Evolutionary conservation across 129 eudicot species (phyloP), one percentile per base, ranked within the genome.

Genomic region (Pulicaria dysenterica): DNA sequence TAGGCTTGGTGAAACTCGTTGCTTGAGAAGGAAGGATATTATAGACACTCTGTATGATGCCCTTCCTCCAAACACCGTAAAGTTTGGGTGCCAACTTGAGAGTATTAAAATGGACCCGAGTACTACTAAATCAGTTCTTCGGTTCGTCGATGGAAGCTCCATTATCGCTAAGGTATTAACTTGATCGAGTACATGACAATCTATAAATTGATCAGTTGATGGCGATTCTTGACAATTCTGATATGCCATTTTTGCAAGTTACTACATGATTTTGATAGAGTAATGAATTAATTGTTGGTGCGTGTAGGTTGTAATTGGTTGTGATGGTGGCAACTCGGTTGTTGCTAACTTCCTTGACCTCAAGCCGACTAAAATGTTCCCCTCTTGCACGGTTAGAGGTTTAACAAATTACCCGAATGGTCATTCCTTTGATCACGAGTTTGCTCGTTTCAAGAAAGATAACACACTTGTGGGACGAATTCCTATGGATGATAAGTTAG

Each of bases 281-380:
- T 24, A 24, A 46, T n/a, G 15, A 44, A 24, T 24, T 65, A 7
- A 4, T 45, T 70, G 3, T 49, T 47, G 17, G 58, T 64, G 47
- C 46, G 58, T 40, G 11, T 85, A 89, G 92, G 84, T 77, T 57
- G 77, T 86, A 53, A 82, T 89, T 24, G 92, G 96, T 9, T 89
- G 92, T 56, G 96, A 86, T 77, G 92, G 92, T 73, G 81, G 81
- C 43, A 82, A 72, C 7, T 89, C 96, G 2, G 51, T 78, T 2
- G 72, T 84, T 69, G 83, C 96, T 3, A 40, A 86, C 8, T 86
- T 53, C 74, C 87, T 89, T 51, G 79, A 73, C 50, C 70, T 89
- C 7, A 84, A 82, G 68, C 81, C 86, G 37, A 75, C 91, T n/a
- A 80, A 77, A 67, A 62, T 44, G 43, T 86, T 79, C 55, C 50